These are phyloP conservation scores for Coelastrella sp. DNA, from an alignment of 139 green algal species.

Conservation along the genomic window DNA sequence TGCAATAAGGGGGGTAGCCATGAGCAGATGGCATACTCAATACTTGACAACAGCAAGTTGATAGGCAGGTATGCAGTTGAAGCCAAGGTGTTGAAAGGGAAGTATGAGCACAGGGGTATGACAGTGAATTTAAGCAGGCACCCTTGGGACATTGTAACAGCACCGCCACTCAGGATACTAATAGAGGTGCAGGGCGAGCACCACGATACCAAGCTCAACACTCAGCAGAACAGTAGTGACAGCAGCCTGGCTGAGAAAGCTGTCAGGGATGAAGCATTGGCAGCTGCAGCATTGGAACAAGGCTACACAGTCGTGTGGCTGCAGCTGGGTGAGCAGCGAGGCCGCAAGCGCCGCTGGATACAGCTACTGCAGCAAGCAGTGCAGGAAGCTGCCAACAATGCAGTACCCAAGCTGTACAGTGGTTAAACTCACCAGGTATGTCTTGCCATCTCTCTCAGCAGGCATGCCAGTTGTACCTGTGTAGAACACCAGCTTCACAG, in stretches of 20 bases:
- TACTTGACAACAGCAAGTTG: background rate
- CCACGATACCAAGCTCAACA: constrained; percentile 3
- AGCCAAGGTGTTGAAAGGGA: background rate
- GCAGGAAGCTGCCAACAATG: background rate
- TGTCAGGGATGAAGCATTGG: background rate
- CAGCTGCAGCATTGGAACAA: background rate
- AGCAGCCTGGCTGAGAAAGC: background rate
- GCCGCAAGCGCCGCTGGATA: background rate
- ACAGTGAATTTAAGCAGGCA: background rate
- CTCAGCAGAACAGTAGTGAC: background rate
- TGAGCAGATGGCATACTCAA: background rate
- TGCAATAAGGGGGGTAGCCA: background rate
- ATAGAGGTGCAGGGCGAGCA: constrained; percentile 11
- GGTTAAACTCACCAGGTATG: constrained; percentile 26
- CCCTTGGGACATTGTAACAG: background rate
- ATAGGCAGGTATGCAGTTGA: background rate
- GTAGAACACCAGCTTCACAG: constrained; percentile 22
- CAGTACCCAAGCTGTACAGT: background rate
- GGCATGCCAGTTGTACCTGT: constrained; percentile 30
- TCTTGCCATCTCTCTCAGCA: background rate
- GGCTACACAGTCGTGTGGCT: constrained; percentile 8
- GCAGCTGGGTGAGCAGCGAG: background rate
- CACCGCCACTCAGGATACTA: background rate
- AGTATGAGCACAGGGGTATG: background rate
- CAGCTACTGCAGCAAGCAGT: background rate